Percentiles rank a stretch among this genome's conserved stretches.
phyloP scores from a whole-genome alignment of 164 flowering plant genomes.

The Tinospora cordifolia region DNA sequence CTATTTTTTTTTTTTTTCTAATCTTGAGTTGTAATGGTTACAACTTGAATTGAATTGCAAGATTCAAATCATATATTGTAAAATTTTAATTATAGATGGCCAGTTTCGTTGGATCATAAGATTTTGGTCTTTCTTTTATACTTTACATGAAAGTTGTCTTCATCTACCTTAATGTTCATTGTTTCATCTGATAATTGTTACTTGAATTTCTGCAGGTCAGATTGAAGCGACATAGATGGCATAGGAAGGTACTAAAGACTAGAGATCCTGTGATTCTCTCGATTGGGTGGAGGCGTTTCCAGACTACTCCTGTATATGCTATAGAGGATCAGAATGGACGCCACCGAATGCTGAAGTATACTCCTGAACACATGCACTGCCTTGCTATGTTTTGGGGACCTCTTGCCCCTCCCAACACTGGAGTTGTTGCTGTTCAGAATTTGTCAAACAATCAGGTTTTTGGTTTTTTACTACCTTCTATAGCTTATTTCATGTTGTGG shows the following conservation, averaged over 20 bases:
- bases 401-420: constrained; percentile 89
- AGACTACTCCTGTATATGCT: constrained; percentile 80
- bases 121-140: neutral
- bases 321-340: constrained; percentile 84
- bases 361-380: constrained; percentile 98
- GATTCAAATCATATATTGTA: too few relatives aligned
- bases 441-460: constrained; percentile 75
- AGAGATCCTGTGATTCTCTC: constrained; percentile 86
- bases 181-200: neutral
- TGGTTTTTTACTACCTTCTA: neutral
- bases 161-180: neutral
- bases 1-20: too few relatives aligned
- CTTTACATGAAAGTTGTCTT: neutral
- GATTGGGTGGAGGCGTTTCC: constrained; percentile 97
- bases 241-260: constrained; percentile 74
- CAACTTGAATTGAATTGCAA: too few relatives aligned
- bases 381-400: constrained; percentile 98
- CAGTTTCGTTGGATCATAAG: too few relatives aligned
- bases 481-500: neutral
- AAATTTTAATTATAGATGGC: too few relatives aligned
- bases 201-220: constrained; percentile 43
- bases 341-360: constrained; percentile 88
- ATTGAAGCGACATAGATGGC: constrained; percentile 90
- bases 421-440: constrained; percentile 77
- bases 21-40: too few relatives aligned